Conservation (phyloP, 495 filamentous ascomycete genomes). For the Hypoxylon fuscum region DNA sequence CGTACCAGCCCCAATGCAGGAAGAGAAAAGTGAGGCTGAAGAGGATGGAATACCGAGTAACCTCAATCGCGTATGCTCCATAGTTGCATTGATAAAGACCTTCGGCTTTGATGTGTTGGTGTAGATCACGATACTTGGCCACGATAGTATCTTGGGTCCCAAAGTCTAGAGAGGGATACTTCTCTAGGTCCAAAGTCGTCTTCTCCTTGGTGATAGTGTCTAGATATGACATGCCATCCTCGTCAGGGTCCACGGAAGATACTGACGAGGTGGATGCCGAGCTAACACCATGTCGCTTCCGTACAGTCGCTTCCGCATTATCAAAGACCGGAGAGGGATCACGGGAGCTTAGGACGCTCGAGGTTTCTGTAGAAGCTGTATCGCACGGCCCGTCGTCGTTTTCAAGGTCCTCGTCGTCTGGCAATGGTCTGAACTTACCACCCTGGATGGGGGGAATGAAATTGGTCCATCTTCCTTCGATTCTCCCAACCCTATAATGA, state of each 20-base stretch:
- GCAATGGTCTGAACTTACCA: conserved; percentile 75
- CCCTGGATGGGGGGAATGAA: conserved; percentile 94
- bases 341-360: conserved; percentile 57
- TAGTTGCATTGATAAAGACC: conserved; percentile 90
- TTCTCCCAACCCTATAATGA: conserved; percentile 82
- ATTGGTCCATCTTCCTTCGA: conserved; percentile 86
- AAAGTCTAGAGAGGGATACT: conserved; percentile 82
- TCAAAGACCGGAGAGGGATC: conserved; percentile 76
- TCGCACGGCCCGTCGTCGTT: conserved; percentile 55
- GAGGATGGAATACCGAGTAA: conserved; percentile 77
- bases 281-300: conserved; percentile 41
- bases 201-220: conserved; percentile 79
- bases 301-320: conserved; percentile 45
- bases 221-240: conserved; percentile 68
- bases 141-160: conserved; percentile 81
- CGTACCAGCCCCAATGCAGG: conserved; percentile 78
- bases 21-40: conserved; percentile 70
- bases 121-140: conserved; percentile 78
- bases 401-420: conserved; percentile 50
- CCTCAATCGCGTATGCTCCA: conserved; percentile 78
- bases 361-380: conserved; percentile 29
- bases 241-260: conserved; percentile 51
- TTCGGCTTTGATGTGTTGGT: conserved; percentile 74
- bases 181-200: conserved; percentile 77
- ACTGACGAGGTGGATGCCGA: conserved; percentile 52